Conservation (phyloP, 2,329 filamentous ascomycete species). For the Aspergillus clavatus region DNA sequence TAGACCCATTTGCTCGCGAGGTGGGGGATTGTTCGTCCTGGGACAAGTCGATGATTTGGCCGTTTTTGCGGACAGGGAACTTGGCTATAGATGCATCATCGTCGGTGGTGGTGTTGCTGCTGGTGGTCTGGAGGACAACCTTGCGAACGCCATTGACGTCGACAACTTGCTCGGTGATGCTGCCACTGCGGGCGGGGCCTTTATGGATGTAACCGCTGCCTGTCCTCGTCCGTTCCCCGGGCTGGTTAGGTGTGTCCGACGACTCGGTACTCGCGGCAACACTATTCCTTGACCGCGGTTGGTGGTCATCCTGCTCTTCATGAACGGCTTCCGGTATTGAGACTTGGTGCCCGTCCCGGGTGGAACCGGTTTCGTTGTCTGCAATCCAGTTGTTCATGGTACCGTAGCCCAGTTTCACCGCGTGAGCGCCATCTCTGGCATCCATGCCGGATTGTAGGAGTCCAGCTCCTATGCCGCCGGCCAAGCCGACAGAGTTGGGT, state of each 20-base stretch:
- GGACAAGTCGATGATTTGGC: conserved; percentile 11
- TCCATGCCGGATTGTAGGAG: conserved; percentile 50
- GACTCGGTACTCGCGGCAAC: conserved; percentile 21
- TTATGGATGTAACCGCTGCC: conserved; percentile 34
- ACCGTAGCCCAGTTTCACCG: conserved; percentile 54
- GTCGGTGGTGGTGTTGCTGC: conserved; percentile 47
- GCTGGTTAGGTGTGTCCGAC: conserved; percentile 16
- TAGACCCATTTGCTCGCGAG: conserved; percentile 6
- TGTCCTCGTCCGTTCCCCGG: conserved; percentile 18
- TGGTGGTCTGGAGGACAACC: conserved; percentile 66
- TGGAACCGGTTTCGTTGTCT: conserved; percentile 18
- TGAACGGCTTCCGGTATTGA: conserved; percentile 30
- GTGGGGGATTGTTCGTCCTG: conserved; percentile 5
- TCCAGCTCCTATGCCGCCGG: conserved; percentile 52
- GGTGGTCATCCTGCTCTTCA: conserved; percentile 30
- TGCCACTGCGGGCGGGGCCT: conserved; percentile 62
- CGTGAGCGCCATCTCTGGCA: conserved; percentile 62
- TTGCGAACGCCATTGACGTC: conserved; percentile 71
- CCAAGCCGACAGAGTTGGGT: conserved; percentile 34
- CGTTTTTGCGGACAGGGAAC: conserved; percentile 11
- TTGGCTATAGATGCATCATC: conserved; percentile 11
- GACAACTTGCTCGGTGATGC: conserved; percentile 73
- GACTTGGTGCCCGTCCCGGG: conserved; percentile 22
- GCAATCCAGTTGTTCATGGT: conserved; percentile 34
- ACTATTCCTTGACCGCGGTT: conserved; percentile 18